Evolutionary conservation across 768 basidiomycete species (phyloP).

Genomic region (Lepiota brunneoincarnata): DNA sequence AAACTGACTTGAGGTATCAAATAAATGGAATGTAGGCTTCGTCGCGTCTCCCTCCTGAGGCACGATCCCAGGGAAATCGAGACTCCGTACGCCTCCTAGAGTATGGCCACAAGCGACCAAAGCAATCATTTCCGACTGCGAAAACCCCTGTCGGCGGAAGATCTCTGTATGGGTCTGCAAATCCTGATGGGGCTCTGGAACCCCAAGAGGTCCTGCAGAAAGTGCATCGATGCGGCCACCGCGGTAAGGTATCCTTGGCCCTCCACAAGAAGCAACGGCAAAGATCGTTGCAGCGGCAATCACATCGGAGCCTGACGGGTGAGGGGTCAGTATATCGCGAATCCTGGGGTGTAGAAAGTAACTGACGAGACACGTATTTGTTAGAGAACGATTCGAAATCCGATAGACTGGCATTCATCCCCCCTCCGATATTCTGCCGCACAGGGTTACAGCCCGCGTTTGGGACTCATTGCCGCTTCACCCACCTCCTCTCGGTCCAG

Average conservation of each 20-base stretch:
- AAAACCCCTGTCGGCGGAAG: slow-evolving; percentile 39
- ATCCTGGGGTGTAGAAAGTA: background rate
- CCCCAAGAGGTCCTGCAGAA: slow-evolving; percentile 33
- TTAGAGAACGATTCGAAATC: slow-evolving; percentile 35
- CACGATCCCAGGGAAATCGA: slow-evolving; percentile 38
- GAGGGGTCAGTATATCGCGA: background rate
- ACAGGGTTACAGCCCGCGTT: too few relatives aligned
- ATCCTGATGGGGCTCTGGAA: slow-evolving; percentile 38
- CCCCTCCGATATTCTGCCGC: slow-evolving; percentile 37
- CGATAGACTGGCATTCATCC: slow-evolving; percentile 31
- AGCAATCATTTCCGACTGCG: slow-evolving; percentile 40
- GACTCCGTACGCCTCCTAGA: slow-evolving; percentile 39
- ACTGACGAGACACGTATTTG: slow-evolving; percentile 40
- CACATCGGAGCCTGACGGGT: slow-evolving; percentile 35
- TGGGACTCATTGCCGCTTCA: background rate
- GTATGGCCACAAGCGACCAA: slow-evolving; percentile 47
- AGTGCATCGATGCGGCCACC: slow-evolving; percentile 41
- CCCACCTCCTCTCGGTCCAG: slow-evolving; percentile 17
- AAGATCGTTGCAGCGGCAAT: slow-evolving; percentile 37
- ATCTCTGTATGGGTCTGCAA: slow-evolving; percentile 30
- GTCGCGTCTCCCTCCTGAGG: slow-evolving; percentile 20
- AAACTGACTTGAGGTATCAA: slow-evolving; percentile 32
- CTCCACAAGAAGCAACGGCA: slow-evolving; percentile 39
- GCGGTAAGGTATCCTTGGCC: slow-evolving; percentile 39
- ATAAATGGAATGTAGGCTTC: slow-evolving; percentile 22